Evolutionary conservation across 768 basidiomycete species (phyloP).

Genomic region (Termitomyces sp.): DNA sequence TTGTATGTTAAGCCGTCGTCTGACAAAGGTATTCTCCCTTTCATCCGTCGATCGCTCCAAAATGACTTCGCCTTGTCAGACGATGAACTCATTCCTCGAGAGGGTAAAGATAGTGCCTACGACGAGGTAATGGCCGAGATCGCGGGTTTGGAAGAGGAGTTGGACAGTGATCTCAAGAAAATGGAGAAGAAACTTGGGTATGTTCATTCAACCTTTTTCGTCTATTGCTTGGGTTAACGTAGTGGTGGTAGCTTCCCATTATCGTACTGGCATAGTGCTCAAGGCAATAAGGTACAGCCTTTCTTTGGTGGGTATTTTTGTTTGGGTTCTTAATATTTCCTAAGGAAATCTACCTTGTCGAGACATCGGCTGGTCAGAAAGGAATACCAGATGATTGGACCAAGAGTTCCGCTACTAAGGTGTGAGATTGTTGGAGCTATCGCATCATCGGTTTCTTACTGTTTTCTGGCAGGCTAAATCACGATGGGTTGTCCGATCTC

Average conservation of each 20-base stretch:
- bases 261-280: constrained; percentile 55
- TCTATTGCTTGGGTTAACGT: constrained; percentile 1
- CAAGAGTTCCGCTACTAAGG: constrained; percentile 80
- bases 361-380: constrained; percentile 57
- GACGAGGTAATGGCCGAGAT: constrained; percentile 78
- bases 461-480: constrained; percentile 48
- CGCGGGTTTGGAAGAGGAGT: constrained; percentile 57
- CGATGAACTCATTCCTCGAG: constrained; percentile 72
- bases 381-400: constrained; percentile 82
- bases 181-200: constrained; percentile 70
- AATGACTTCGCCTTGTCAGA: constrained; percentile 31
- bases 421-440: constrained; percentile 21
- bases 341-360: constrained; percentile 89
- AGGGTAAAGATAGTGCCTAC: constrained; percentile 85
- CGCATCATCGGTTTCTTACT: background rate
- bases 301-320: background rate
- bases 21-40: constrained; percentile 51
- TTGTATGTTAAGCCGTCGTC: constrained; percentile 58
- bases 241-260: constrained; percentile 27
- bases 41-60: background rate
- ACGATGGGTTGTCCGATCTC: constrained; percentile 76
- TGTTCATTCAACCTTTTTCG: constrained; percentile 10
- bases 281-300: constrained; percentile 68
- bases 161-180: constrained; percentile 65
- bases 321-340: background rate